Base-by-base conservation (phyloP, 306 rosid species). In the Pyrus bretschneideri region DNA sequence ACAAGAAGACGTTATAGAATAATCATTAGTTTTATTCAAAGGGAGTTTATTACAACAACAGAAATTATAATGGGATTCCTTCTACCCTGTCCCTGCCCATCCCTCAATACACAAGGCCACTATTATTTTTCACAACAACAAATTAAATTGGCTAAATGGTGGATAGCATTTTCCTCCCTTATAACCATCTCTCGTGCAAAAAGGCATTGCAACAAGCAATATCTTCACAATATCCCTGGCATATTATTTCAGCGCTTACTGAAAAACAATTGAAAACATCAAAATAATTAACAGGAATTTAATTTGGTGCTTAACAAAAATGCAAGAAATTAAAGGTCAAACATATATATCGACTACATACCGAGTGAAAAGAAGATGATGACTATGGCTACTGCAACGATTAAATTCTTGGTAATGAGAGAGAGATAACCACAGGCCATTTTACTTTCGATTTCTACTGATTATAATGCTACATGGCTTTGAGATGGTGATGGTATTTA, bases 111-210 rank as follows among this genome's bases (percentile, higher is more conserved):
- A 49, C 55, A 15, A 5, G 8, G 19, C 21, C 4, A 49, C 6
- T 13, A 46, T 69, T 31, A 70, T 30, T 52, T 18, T 12, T 49
- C 61, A 60, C 58, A 55, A 49, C 84, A 76, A 44, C 84, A 81
- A n/a, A 11, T 38, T 38, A 38, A 38, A 81, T 57, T 81, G 84
- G 55, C 21, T 54, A n/a, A 76, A 57, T 13, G 78, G 78, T 42
- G 84, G 81, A 19, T 40, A 12, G 38, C 81, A 71, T 65, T 67
- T n/a, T 45, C 84, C 84, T 71, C 78, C 74, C 23, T 19, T 30
- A 7, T 14, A 76, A 12, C 78, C 74, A 18, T 9, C 12, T 23
- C 74, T 76, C 10, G 29, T 38, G 78, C 81, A 76, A 35, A 35
- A 76, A 66, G 3, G 6, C 44, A 65, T 70, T 18, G 17, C 78